phyloP scores from a whole-genome alignment of 768 basidiomycete species.

The Daedaleopsis sinensis region DNA sequence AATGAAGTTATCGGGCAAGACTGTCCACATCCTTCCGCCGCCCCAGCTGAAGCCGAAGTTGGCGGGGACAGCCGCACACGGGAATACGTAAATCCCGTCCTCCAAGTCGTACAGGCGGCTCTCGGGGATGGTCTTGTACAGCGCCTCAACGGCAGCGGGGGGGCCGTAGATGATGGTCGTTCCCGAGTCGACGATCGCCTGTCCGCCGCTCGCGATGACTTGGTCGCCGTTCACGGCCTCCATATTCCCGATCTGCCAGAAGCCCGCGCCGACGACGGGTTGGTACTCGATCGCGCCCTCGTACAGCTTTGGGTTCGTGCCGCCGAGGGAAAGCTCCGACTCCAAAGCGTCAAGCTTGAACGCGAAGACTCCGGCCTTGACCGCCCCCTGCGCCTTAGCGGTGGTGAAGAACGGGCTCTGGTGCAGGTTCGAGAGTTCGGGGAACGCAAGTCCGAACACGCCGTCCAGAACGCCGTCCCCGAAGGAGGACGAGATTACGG shows the following conservation, averaged over 20 bases:
- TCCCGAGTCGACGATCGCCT: constrained; percentile 35
- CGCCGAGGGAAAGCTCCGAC: constrained; percentile 29
- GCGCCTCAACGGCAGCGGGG: constrained; percentile 21
- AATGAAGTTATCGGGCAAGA: constrained; percentile 35
- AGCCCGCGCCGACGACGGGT: constrained; percentile 22
- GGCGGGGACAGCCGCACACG: constrained; percentile 25
- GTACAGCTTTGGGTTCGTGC: constrained; percentile 19
- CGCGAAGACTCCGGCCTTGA: constrained; percentile 13
- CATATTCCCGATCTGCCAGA: constrained; percentile 31
- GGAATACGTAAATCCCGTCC: constrained; percentile 32
- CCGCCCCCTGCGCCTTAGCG: constrained; percentile 16
- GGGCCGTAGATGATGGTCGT: constrained; percentile 34
- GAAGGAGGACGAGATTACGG: constrained; percentile 20
- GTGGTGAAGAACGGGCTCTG: constrained; percentile 33
- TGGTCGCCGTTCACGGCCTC: constrained; percentile 22
- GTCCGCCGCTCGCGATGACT: constrained; percentile 20
- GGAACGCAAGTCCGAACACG: constrained; percentile 26
- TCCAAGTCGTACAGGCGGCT: constrained; percentile 25
- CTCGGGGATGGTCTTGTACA: constrained; percentile 26
- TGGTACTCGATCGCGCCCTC: constrained; percentile 25
- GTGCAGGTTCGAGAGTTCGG: constrained; percentile 25
- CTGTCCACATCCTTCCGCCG: constrained; percentile 32
- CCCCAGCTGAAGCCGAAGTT: constrained; percentile 32
- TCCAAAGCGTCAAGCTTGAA: constrained; percentile 25
- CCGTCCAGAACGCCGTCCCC: constrained; percentile 22